These are phyloP conservation scores for Neodidymelliopsis sp. DNA, from an alignment of 2,329 filamentous ascomycete species.

Conservation along the genomic window DNA sequence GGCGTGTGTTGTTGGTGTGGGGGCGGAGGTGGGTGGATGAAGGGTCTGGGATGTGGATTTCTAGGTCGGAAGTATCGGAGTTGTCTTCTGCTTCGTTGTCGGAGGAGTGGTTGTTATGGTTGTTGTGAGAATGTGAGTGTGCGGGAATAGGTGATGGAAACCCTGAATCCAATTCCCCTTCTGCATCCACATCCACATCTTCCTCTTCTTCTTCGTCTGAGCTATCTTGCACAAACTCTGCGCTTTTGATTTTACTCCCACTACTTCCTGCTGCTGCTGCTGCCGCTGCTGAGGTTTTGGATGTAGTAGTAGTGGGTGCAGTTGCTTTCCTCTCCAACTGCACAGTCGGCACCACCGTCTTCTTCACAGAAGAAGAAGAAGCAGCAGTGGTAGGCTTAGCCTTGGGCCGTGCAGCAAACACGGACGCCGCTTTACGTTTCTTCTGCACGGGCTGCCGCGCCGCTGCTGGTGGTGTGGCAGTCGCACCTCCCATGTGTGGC, in stretches of 20 bases:
- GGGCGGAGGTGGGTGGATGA: too few species aligned
- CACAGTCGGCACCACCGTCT: slow-evolving; percentile 38
- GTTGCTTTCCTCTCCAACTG: slow-evolving; percentile 49
- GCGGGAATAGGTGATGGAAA: background rate
- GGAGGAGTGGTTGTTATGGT: background rate
- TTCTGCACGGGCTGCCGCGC: slow-evolving; percentile 26
- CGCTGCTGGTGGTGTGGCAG: slow-evolving; percentile 27
- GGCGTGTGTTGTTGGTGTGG: slow-evolving; percentile 31
- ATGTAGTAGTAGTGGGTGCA: slow-evolving; percentile 23
- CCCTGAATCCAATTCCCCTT: slow-evolving; percentile 18
- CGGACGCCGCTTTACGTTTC: slow-evolving; percentile 39
- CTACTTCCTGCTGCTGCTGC: too few species aligned
- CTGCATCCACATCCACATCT: slow-evolving; percentile 26
- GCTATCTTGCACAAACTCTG: slow-evolving; percentile 42
- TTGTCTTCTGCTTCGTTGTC: slow-evolving; percentile 14
- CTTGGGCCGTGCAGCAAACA: slow-evolving; percentile 23
- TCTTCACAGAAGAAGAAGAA: too few species aligned
- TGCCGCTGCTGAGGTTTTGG: slow-evolving; percentile 26
- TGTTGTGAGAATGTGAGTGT: background rate
- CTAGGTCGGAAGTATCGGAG: slow-evolving; percentile 30
- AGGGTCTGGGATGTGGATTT: slow-evolving; percentile 47
- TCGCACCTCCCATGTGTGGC: slow-evolving; percentile 19
- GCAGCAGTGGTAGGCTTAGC: too few species aligned
- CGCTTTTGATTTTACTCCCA: slow-evolving; percentile 42
- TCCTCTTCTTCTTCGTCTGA: slow-evolving; percentile 25